These are phyloP conservation scores for Clonostachys rosea DNA, from an alignment of 2,329 filamentous ascomycete species.

Conservation along the genomic window DNA sequence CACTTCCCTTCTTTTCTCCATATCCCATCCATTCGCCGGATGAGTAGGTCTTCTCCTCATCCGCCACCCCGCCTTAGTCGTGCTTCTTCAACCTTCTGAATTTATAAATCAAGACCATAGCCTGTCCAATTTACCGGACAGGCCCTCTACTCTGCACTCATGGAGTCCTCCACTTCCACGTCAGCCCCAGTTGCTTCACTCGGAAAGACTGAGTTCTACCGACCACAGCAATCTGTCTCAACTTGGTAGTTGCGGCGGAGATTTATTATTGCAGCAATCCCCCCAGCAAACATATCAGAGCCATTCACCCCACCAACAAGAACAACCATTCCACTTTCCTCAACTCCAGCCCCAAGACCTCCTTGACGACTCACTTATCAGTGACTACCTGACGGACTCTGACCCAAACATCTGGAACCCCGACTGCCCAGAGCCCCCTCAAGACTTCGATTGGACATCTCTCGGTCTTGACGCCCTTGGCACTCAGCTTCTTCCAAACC, in stretches of 20 bases:
- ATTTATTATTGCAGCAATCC: neutral
- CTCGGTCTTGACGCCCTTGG: slow-evolving; percentile 2
- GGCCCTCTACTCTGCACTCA: slow-evolving; percentile 11
- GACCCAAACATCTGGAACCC: neutral
- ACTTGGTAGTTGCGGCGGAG: neutral
- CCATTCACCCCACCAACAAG: slow-evolving; percentile 4
- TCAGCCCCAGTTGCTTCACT: slow-evolving; percentile 2
- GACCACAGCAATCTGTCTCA: slow-evolving; percentile 8
- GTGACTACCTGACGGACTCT: neutral
- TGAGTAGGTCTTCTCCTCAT: slow-evolving; percentile 4
- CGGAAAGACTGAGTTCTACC: slow-evolving; percentile 4
- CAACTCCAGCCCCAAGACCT: neutral
- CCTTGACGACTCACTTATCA: neutral
- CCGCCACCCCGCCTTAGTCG: slow-evolving; percentile 1
- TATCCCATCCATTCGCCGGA: slow-evolving; percentile 4
- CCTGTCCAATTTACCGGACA: slow-evolving; percentile 7
- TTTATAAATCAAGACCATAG: neutral
- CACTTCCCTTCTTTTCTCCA: neutral
- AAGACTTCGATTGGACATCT: slow-evolving; percentile 3
- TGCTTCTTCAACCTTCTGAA: slow-evolving; percentile 1
- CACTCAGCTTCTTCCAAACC: slow-evolving; percentile 2
- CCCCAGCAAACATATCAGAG: slow-evolving; percentile 2
- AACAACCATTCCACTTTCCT: neutral
- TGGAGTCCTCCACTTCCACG: slow-evolving; percentile 5
- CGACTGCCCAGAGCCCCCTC: neutral